phyloP scores from a whole-genome alignment of 768 basidiomycete species.

The Megacollybia marginata region DNA sequence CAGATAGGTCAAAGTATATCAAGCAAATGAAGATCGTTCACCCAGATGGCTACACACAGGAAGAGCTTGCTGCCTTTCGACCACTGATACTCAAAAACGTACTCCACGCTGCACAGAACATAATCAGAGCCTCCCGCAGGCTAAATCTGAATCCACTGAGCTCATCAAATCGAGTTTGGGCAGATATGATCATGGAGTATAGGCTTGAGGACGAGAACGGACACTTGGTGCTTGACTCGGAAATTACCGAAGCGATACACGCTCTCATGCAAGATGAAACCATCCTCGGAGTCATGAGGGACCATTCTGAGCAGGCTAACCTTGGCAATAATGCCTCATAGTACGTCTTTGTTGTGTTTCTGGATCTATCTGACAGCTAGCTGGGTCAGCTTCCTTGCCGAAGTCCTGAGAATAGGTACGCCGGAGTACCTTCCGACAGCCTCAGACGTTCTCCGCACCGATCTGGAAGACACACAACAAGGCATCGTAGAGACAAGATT shows the following conservation, averaged over 20 bases:
- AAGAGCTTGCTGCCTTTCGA: constrained; percentile 72
- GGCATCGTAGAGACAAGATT: no score
- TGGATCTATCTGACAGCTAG: no score
- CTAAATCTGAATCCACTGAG: constrained; percentile 53
- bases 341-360: no score
- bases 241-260: constrained; percentile 44
- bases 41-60: constrained; percentile 76
- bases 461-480: no score
- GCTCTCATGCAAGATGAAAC: constrained; percentile 47
- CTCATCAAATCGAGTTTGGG: no score
- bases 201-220: constrained; percentile 32
- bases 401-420: no score
- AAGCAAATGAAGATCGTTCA: constrained; percentile 99
- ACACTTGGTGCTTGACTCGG: constrained; percentile 32
- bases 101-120: constrained; percentile 80
- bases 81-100: constrained; percentile 81
- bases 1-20: constrained; percentile 91
- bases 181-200: constrained; percentile 14
- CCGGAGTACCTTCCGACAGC: no score
- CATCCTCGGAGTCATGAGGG: constrained; percentile 36
- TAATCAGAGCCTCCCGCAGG: constrained; percentile 82
- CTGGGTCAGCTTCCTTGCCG: no score
- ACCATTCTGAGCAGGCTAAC: no score
- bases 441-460: no score
- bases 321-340: no score